These are phyloP conservation scores for Coffea canephora DNA, from an alignment of 257 asterid species.

Conservation along the genomic window DNA sequence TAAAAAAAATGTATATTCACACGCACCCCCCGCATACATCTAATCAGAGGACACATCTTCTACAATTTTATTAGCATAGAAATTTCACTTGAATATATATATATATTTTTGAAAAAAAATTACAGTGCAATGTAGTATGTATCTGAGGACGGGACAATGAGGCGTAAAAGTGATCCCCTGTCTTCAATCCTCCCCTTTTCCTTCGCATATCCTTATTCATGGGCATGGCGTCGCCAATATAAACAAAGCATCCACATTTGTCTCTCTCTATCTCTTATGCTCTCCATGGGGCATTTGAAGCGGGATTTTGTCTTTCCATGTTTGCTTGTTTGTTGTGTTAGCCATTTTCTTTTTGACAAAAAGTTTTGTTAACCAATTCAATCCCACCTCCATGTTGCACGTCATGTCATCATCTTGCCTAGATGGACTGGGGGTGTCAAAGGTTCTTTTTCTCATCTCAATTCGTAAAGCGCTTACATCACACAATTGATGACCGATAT, in stretches of 20 bases:
- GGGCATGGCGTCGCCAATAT: not conserved
- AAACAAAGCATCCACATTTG: slow-evolving; percentile 16
- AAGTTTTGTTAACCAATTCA: not conserved
- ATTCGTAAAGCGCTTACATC: no score
- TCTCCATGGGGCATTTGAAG: not conserved
- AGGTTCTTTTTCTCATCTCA: not conserved
- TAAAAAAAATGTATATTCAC: no score
- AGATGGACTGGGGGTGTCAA: not conserved
- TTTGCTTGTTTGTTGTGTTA: not conserved
- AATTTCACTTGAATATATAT: no score
- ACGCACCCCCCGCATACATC: no score
- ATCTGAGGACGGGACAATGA: slow-evolving; percentile 22
- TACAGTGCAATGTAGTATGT: not conserved
- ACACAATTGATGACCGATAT: no score
- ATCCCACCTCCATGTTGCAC: not conserved
- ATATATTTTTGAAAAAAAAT: no score
- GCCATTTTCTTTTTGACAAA: no score
- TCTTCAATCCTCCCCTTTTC: slow-evolving; percentile 17
- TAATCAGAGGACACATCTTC: no score
- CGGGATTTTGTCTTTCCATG: slow-evolving; percentile 20
- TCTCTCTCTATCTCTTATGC: slow-evolving; percentile 12
- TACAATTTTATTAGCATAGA: no score
- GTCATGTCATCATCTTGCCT: not conserved
- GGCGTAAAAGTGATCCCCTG: slow-evolving; percentile 43
- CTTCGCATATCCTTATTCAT: not conserved